Percentiles rank a stretch among this genome's conserved stretches.
Conservation (phyloP, 164 flowering plant genomes). For the Macadamia tetraphylla region DNA sequence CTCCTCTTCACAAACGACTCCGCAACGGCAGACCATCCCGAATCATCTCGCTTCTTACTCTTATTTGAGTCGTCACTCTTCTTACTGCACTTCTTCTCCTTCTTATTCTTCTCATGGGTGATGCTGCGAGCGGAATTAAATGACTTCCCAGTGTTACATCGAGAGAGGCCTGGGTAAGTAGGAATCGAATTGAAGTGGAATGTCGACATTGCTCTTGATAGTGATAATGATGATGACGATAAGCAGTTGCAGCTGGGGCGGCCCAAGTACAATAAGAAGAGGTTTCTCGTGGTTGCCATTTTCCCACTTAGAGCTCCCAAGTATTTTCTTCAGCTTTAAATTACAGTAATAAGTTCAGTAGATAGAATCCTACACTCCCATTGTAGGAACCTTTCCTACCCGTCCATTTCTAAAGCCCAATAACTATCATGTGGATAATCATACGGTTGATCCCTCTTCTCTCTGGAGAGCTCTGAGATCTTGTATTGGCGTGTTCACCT, state of each 20-base stretch:
- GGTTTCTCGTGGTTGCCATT: not conserved
- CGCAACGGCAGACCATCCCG: constrained; percentile 1
- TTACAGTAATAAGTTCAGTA: too few species aligned
- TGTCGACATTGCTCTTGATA: not conserved
- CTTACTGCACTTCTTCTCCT: not conserved
- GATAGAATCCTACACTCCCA: too few species aligned
- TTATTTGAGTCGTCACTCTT: too few species aligned
- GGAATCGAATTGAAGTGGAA: not conserved
- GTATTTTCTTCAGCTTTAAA: too few species aligned
- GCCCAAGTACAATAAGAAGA: not conserved
- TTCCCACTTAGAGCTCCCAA: too few species aligned
- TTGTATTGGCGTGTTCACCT: too few species aligned
- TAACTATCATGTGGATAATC: too few species aligned
- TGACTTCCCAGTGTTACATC: not conserved
- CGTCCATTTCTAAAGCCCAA: too few species aligned
- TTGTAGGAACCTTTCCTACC: too few species aligned
- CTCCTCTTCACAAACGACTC: constrained; percentile 48
- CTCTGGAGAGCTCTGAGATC: too few species aligned
- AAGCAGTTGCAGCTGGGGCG: not conserved
- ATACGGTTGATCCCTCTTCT: too few species aligned
- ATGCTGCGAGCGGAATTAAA: not conserved
- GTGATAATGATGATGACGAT: not conserved
- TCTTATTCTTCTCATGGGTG: not conserved
- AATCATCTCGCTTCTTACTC: not conserved
- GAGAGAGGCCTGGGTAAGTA: not conserved